Evolutionary conservation across 257 asterid genomes (phyloP), one percentile per base, ranked within the genome.

Genomic region (Parsonsia alboflavescens): DNA sequence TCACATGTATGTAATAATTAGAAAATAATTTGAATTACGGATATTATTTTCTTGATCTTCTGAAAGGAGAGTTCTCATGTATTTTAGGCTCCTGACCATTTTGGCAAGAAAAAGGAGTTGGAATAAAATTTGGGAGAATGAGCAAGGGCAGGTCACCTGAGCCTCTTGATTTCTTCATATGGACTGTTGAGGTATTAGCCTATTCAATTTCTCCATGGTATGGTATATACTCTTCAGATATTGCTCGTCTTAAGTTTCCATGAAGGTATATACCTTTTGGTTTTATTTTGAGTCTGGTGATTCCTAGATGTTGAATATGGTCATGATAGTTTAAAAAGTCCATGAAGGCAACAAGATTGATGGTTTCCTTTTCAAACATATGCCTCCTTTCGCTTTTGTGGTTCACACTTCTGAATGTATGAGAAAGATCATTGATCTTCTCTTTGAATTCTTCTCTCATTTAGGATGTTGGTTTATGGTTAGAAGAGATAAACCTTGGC

Each of bases 381-480:
- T 33, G 36, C 13, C 64, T 58, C 64, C 36, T 24, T 2, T 33
- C 22, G 36, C 64, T 10, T 5, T 41, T 28, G 16, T 59, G 24
- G 45, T 7, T 0, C 9, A 4, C 1, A 2, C 22, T 36, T 63
- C 2, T 63, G 26, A 63, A 17, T 16, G 48, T 63, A 16, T 33
- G 22, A 63, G 69, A 63, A 33, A 59, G 39, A 30, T 36, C 13
- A 65, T 65, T 65, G 19, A 65, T 36, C 70, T 19, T 39, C 49
- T 65, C 30, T 36, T 64, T 33, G 70, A 64, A 42, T 39, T 65
- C 30, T 30, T 78, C 65, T 17, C 82, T 82, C 65, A 70, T 62
- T 45, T 84, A 94, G 97, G 98, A 94, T 84, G 98, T 94, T 79
- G 97, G 98, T 28, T 75, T 94, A 79, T 94, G 98, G 98, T 85